phyloP scores from a whole-genome alignment of 768 basidiomycete species.

The Phaeotremella fagi region DNA sequence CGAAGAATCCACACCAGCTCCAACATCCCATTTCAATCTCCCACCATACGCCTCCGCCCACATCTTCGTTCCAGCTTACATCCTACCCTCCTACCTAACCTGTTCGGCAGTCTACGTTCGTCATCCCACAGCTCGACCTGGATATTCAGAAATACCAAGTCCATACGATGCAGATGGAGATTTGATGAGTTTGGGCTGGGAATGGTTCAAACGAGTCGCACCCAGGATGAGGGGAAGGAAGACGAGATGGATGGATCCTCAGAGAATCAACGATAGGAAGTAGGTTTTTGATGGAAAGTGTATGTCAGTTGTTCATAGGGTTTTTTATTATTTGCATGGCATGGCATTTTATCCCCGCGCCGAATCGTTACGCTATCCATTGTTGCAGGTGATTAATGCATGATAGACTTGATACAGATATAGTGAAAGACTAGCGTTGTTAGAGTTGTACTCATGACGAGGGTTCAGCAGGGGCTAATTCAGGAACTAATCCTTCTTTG shows the following conservation, averaged over 20 bases:
- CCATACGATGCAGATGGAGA: constrained; percentile 96
- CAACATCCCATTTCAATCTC: constrained; percentile 62
- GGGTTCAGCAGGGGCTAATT: constrained; percentile 47
- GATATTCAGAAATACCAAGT: constrained; percentile 83
- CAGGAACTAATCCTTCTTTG: constrained; percentile 64
- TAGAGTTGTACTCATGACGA: too few species aligned
- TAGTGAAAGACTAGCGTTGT: too few species aligned
- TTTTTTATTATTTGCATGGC: too few species aligned
- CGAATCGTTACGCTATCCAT: too few species aligned
- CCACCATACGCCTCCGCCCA: constrained; percentile 83
- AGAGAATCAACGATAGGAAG: constrained; percentile 11
- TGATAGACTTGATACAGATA: too few species aligned
- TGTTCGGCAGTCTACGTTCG: constrained; percentile 91
- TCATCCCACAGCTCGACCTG: constrained; percentile 93
- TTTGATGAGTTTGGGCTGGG: constrained; percentile 87
- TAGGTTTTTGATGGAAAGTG: neutral
- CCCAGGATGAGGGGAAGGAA: constrained; percentile 34
- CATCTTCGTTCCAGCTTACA: constrained; percentile 88
- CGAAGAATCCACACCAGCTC: constrained; percentile 4
- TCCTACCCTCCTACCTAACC: constrained; percentile 77
- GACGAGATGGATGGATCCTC: constrained; percentile 28
- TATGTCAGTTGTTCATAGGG: too few species aligned
- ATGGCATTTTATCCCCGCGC: neutral
- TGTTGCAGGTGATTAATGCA: too few species aligned
- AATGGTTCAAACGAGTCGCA: constrained; percentile 60